Evolutionary conservation across 495 filamentous ascomycete genomes (phyloP).

Genomic region (Penicillium steckii): DNA sequence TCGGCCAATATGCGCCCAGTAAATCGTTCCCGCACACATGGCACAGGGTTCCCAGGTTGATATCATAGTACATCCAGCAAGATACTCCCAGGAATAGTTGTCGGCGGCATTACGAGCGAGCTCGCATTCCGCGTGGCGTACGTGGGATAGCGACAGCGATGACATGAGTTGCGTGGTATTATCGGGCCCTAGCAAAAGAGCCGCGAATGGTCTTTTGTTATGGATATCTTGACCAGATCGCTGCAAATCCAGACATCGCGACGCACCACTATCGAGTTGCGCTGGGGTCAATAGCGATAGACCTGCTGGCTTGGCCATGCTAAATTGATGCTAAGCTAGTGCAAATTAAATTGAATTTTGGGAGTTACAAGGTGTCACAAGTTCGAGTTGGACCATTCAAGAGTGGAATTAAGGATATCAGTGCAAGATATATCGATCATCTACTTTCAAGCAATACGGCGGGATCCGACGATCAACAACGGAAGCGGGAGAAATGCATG

Average conservation of each 20-base stretch:
- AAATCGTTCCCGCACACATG: conserved; percentile 49
- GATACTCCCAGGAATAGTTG: conserved; percentile 49
- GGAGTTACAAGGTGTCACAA: neutral
- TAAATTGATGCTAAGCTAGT: neutral
- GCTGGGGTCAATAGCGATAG: conserved; percentile 9
- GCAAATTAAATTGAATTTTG: neutral
- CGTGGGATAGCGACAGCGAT: conserved; percentile 52
- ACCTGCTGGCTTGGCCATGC: neutral
- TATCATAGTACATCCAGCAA: conserved; percentile 49
- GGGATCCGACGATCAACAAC: conserved; percentile 22
- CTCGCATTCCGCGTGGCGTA: conserved; percentile 54
- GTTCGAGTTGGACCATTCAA: neutral
- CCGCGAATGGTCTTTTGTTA: conserved; percentile 49
- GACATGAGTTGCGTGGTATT: conserved; percentile 46
- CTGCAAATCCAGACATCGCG: conserved; percentile 42
- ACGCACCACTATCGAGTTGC: conserved; percentile 36
- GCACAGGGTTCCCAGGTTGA: conserved; percentile 58
- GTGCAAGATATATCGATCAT: neutral
- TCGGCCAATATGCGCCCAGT: conserved; percentile 57
- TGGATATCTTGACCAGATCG: conserved; percentile 35
- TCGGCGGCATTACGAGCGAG: conserved; percentile 50
- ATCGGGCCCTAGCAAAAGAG: conserved; percentile 47
- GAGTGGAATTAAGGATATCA: neutral
- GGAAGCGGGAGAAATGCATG: conserved; percentile 7
- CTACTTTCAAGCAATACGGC: conserved; percentile 8